phyloP scores from a whole-genome alignment of 1,139 yeast genomes.

The Sugiyamaella neomexicana region DNA sequence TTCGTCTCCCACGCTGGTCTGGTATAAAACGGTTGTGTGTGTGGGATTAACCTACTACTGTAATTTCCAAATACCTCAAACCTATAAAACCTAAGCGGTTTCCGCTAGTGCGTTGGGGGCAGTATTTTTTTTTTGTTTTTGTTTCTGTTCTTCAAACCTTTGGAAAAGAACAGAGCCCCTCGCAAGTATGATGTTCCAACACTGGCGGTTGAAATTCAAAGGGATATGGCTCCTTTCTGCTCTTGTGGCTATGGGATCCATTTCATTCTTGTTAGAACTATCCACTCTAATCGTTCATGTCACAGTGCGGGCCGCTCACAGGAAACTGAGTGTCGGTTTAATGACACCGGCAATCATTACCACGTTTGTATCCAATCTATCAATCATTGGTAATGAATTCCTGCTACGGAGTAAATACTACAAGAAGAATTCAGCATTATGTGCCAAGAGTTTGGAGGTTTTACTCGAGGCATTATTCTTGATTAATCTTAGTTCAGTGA shows the following conservation, averaged over 20 bases:
- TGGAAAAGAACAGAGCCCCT: too few species aligned
- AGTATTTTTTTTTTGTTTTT: too few species aligned
- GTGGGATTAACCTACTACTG: too few species aligned
- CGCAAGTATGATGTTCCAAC: neutral
- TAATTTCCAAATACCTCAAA: neutral
- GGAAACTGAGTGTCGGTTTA: constrained; percentile 10
- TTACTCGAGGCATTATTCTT: constrained; percentile 14
- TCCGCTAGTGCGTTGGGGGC: neutral
- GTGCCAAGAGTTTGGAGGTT: constrained; percentile 1
- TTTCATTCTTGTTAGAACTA: constrained; percentile 6
- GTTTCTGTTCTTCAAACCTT: neutral
- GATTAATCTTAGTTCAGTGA: constrained; percentile 10
- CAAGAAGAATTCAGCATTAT: neutral
- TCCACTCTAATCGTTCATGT: constrained; percentile 16
- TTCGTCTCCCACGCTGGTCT: neutral
- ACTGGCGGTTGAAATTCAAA: neutral
- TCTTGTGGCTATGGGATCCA: constrained; percentile 6
- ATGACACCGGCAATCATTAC: constrained; percentile 8
- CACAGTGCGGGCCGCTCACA: neutral
- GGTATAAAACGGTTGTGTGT: too few species aligned
- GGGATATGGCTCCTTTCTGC: constrained; percentile 2
- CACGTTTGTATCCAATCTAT: constrained; percentile 1
- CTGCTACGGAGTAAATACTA: neutral
- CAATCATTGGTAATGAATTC: constrained; percentile 4
- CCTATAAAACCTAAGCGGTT: neutral